Conservation (phyloP, 2,329 filamentous ascomycete genomes). For the Exophiala mesophila region DNA sequence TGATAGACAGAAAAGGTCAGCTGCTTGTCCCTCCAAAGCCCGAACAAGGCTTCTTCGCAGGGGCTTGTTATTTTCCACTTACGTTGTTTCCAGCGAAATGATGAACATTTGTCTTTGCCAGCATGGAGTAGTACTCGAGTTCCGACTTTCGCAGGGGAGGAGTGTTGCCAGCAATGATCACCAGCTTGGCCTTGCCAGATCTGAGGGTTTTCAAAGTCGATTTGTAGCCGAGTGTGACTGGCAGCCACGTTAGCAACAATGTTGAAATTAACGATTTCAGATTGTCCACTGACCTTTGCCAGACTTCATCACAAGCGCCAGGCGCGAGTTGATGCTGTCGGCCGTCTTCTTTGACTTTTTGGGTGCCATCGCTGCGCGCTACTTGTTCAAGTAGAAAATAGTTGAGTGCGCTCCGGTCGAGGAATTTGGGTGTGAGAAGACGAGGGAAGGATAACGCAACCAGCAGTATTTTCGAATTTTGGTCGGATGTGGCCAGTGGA, state of each 20-base stretch:
- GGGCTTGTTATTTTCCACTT: conserved; percentile 61
- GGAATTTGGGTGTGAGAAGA: too few species aligned
- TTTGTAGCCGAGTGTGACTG: conserved; percentile 86
- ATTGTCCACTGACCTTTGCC: conserved; percentile 46
- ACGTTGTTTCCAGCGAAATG: conserved; percentile 99
- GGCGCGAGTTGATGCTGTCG: conserved; percentile 69
- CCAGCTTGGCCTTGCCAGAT: conserved; percentile 96
- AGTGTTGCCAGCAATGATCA: conserved; percentile 94
- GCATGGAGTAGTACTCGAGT: conserved; percentile 64
- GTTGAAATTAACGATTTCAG: neutral
- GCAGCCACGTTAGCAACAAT: conserved; percentile 10
- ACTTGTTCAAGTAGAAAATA: conserved; percentile 24
- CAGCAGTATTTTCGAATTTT: too few species aligned
- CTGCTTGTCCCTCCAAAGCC: conserved; percentile 80
- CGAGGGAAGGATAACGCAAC: too few species aligned
- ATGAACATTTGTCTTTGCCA: conserved; percentile 75
- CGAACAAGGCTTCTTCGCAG: conserved; percentile 80
- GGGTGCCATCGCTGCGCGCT: conserved; percentile 56
- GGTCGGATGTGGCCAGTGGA: too few species aligned
- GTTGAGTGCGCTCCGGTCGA: conserved; percentile 36
- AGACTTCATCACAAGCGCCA: conserved; percentile 65
- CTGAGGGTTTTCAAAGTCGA: conserved; percentile 85
- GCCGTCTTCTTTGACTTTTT: conserved; percentile 73
- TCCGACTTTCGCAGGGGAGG: conserved; percentile 97
- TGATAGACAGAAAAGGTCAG: conserved; percentile 41